Percentiles rank a stretch among this genome's conserved stretches.
These are phyloP conservation scores for Pseudogymnoascus sp. DNA, from an alignment of 2,329 filamentous ascomycete genomes.

Conservation along the genomic window DNA sequence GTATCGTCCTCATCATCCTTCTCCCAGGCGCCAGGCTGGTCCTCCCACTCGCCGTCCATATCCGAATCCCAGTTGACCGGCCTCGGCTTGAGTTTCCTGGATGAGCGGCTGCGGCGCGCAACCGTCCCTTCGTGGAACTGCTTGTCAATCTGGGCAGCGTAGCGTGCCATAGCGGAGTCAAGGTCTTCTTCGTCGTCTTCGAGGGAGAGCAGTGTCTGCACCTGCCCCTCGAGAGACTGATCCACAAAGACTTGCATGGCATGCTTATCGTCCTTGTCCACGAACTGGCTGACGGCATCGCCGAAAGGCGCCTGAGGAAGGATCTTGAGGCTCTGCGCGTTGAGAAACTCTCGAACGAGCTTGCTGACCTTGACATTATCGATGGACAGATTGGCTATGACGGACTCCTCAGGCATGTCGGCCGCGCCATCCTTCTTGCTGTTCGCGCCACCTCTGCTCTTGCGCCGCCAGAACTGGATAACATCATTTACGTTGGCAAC, in stretches of 20 bases:
- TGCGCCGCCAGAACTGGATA: constrained; percentile 87
- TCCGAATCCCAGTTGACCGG: constrained; percentile 86
- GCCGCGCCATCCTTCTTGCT: constrained; percentile 44
- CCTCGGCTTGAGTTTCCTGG: constrained; percentile 61
- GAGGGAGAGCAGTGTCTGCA: constrained; percentile 61
- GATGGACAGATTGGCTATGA: constrained; percentile 54
- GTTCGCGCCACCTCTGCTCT: constrained; percentile 43
- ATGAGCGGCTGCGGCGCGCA: constrained; percentile 34
- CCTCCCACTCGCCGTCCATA: constrained; percentile 77
- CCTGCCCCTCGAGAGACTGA: constrained; percentile 63
- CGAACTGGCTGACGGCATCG: constrained; percentile 86
- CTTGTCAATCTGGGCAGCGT: constrained; percentile 63
- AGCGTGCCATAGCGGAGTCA: constrained; percentile 65
- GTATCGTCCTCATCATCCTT: constrained; percentile 40
- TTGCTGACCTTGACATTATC: constrained; percentile 83
- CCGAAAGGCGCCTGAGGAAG: constrained; percentile 88
- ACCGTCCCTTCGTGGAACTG: constrained; percentile 57
- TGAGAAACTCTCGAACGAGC: constrained; percentile 80
- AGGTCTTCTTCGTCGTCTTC: constrained; percentile 66
- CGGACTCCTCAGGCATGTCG: constrained; percentile 57
- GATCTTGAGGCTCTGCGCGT: constrained; percentile 83
- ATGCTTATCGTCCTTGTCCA: constrained; percentile 91
- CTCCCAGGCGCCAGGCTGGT: constrained; percentile 62
- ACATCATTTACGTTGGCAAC: constrained; percentile 95
- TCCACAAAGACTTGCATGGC: constrained; percentile 78